Evolutionary conservation across 768 basidiomycete genomes (phyloP).

Genomic region (Psilocybe cyanescens): DNA sequence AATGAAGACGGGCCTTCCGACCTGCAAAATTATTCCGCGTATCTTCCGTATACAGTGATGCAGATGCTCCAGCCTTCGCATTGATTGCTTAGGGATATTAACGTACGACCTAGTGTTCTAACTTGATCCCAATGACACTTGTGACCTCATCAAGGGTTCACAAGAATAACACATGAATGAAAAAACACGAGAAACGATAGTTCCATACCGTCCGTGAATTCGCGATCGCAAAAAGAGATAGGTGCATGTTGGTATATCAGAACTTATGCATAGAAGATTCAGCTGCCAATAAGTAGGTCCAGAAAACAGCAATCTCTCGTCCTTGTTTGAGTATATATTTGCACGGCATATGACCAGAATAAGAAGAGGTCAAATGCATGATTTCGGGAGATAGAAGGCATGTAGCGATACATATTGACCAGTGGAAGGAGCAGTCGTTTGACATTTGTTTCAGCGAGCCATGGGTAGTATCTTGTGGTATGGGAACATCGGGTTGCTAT

Average conservation of each 20-base stretch:
- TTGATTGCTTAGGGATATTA: neutral
- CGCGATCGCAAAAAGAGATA: neutral
- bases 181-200: neutral
- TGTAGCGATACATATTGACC: neutral
- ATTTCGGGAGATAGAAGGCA: neutral
- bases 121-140: neutral
- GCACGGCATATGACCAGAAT: neutral
- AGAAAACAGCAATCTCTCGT: too few relatives aligned
- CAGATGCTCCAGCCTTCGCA: neutral
- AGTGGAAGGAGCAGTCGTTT: neutral
- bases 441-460: neutral
- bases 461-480: neutral
- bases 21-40: neutral
- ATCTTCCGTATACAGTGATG: neutral
- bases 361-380: neutral
- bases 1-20: neutral
- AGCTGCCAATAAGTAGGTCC: too few relatives aligned
- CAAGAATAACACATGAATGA: neutral
- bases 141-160: neutral
- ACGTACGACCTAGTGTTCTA: too few relatives aligned
- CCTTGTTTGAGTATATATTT: too few relatives aligned
- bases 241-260: too few relatives aligned
- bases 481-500: too few relatives aligned
- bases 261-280: too few relatives aligned
- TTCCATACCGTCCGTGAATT: too few relatives aligned